Base-by-base conservation (phyloP, 441 rosid genomes). In the Oxalis stricta region DNA sequence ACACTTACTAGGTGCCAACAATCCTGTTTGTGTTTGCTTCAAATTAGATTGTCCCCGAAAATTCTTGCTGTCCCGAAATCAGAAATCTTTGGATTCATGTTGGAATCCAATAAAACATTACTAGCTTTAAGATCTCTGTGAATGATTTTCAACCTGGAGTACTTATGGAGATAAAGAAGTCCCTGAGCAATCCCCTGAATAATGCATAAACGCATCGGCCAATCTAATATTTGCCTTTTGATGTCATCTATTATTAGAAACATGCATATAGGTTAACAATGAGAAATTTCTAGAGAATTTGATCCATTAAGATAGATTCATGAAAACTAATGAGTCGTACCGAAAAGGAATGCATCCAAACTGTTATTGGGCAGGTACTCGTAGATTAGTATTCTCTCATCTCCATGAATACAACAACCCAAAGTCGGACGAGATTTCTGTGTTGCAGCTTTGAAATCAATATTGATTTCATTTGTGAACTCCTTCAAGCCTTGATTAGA, bases 101-200 rank as follows among this genome's bases (percentile, higher is more conserved):
- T 41, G 14, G 33, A 14, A 17, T 52, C 59, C 7, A 59, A 36
- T 3, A 59, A 31, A 20, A 59, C 40, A 49, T 52, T 47, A 24
- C 60, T 52, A 6, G 46, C 63, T 39, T 63, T 63, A 5, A 68
- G n/a, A 29, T 57, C 59, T 3, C 56, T 52, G 38, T 63, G 73
- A 20, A 63, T 39, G 12, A 58, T 40, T 4, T 47, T 58, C 1
- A 41, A 1, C 0, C 55, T 64, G 12, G 64, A 53, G 12, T 64
- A 53, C 12, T 55, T 55, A 17, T 59, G 71, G 2, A 69, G 62
- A 36, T 58, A 72, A 11, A 72, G 31, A 26, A 65, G 68, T 33
- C 75, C 75, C 16, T 66, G 69, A 32, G 41, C 49, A 18, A 69
- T 24, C 23, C 66, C 70, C 58, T 63, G 54, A 18, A 66, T 58